phyloP scores from a whole-genome alignment of 208 protist genomes.

The Trypanosoma lewisi region DNA sequence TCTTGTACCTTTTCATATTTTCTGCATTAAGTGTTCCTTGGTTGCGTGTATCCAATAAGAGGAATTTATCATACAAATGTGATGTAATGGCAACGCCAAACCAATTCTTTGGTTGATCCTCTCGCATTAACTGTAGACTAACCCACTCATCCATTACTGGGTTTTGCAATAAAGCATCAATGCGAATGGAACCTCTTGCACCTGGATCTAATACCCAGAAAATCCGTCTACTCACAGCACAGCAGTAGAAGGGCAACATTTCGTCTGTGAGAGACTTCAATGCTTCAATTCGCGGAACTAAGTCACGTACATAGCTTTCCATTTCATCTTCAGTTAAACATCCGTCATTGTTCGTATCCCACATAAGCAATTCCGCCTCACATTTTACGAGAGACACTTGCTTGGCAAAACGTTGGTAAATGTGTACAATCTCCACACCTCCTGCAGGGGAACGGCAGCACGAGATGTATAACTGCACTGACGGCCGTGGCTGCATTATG shows the following conservation, averaged over 20 bases:
- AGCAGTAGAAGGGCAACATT: slow-evolving; percentile 88
- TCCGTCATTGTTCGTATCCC: slow-evolving; percentile 85
- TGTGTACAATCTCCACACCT: slow-evolving; percentile 51
- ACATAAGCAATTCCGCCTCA: slow-evolving; percentile 80
- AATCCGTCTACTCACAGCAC: slow-evolving; percentile 84
- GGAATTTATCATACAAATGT: slow-evolving; percentile 87
- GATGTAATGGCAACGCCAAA: slow-evolving; percentile 70
- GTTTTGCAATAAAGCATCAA: slow-evolving; percentile 77
- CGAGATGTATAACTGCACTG: slow-evolving; percentile 64
- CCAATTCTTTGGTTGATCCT: slow-evolving; percentile 81
- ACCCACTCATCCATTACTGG: slow-evolving; percentile 88
- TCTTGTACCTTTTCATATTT: slow-evolving; percentile 83
- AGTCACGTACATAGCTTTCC: slow-evolving; percentile 81
- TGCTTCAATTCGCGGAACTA: slow-evolving; percentile 70
- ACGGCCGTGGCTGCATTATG: slow-evolving; percentile 44
- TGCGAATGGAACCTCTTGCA: slow-evolving; percentile 71
- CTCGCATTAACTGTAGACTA: slow-evolving; percentile 74
- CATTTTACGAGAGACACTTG: slow-evolving; percentile 85
- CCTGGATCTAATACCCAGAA: slow-evolving; percentile 86
- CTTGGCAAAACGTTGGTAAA: slow-evolving; percentile 78
- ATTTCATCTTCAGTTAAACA: slow-evolving; percentile 85
- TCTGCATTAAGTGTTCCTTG: slow-evolving; percentile 79
- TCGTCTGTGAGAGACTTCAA: slow-evolving; percentile 54
- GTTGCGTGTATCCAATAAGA: slow-evolving; percentile 79
- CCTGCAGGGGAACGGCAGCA: slow-evolving; percentile 49